Conservation (phyloP, 169 alveolate genomes). For the Neospora caninum region DNA sequence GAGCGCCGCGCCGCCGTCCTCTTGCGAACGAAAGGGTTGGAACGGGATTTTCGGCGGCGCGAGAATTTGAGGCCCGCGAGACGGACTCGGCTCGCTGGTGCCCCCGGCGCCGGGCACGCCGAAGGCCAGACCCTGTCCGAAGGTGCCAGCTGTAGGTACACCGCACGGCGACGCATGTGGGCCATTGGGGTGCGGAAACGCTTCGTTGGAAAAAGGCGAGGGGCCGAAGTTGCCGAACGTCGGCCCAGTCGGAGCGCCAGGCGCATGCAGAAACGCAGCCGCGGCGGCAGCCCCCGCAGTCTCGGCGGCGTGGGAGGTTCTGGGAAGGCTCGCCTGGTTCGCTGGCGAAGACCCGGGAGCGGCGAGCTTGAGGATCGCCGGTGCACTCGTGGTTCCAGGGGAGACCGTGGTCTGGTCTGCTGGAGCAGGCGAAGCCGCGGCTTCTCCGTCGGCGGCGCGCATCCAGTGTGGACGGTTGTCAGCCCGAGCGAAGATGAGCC, state of each 20-base stretch:
- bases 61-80: neutral
- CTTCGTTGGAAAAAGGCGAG: neutral
- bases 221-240: neutral
- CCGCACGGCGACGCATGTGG: too few relatives aligned
- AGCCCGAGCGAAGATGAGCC: neutral
- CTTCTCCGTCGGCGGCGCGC: neutral
- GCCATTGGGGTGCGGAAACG: neutral
- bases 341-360: neutral
- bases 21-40: neutral
- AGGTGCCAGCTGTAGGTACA: too few relatives aligned
- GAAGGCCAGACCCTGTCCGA: neutral
- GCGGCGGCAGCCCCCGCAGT: neutral
- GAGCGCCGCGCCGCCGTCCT: neutral
- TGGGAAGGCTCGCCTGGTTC: neutral
- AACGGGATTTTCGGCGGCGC: neutral
- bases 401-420: neutral
- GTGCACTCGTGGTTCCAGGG: neutral
- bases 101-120: too few relatives aligned
- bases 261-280: neutral
- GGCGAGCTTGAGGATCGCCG: neutral
- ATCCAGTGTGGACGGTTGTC: slow-evolving; percentile 38
- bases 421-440: neutral
- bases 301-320: too few relatives aligned
- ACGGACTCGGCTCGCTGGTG: neutral
- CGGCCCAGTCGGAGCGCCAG: neutral